A percentile compares a stretch with the other conserved stretches of the same genome.
Conservation (phyloP, 2,329 filamentous ascomycete species). For the Thielaviopsis euricoi region DNA sequence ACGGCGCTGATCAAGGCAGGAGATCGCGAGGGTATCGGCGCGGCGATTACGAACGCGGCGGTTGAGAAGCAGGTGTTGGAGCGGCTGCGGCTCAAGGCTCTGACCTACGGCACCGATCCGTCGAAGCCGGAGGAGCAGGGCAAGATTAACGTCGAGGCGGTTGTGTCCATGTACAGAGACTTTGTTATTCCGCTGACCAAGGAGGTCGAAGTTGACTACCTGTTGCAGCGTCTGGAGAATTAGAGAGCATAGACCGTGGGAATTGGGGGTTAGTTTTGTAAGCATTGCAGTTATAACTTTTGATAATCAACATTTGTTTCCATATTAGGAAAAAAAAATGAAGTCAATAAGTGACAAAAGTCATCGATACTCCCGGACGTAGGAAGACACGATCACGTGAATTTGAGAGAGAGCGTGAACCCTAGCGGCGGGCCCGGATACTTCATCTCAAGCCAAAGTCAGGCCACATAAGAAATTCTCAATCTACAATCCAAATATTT, state of each 20-base stretch:
- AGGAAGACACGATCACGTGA: too few species aligned
- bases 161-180: conserved; percentile 78
- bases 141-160: conserved; percentile 87
- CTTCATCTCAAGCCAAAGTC: too few species aligned
- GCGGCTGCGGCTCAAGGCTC: conserved; percentile 70
- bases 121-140: conserved; percentile 41
- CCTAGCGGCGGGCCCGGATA: too few species aligned
- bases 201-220: conserved; percentile 91
- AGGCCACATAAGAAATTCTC: too few species aligned
- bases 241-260: not conserved
- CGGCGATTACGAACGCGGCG: conserved; percentile 73
- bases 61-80: conserved; percentile 90
- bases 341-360: too few species aligned
- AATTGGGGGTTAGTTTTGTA: not conserved
- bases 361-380: too few species aligned
- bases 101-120: conserved; percentile 86
- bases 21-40: conserved; percentile 68
- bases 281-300: not conserved
- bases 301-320: not conserved
- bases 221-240: conserved; percentile 71
- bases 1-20: conserved; percentile 65
- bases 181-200: conserved; percentile 97
- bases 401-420: too few species aligned
- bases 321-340: too few species aligned
- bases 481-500: too few species aligned